These are phyloP conservation scores for Antrodiella citrinella DNA, from an alignment of 768 basidiomycete species.

Conservation along the genomic window DNA sequence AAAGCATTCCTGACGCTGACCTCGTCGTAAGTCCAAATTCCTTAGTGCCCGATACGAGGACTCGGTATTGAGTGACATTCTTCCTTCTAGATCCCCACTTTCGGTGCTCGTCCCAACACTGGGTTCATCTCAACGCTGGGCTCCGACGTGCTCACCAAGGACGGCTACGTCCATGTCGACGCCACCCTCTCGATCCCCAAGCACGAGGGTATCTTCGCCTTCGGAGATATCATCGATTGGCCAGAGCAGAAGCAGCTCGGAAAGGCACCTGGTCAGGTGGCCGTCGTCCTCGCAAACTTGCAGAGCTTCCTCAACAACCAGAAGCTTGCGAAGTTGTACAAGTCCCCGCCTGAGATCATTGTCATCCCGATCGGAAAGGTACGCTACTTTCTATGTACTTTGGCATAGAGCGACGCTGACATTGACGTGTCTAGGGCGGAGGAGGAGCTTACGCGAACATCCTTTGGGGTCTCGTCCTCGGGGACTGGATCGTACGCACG, in stretches of 20 bases:
- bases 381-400: conserved; percentile 7
- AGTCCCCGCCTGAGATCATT: conserved; percentile 44
- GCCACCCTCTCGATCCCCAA: conserved; percentile 49
- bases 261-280: conserved; percentile 27
- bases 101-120: conserved; percentile 40
- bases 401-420: not conserved
- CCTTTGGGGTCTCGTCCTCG: conserved; percentile 23
- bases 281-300: conserved; percentile 42
- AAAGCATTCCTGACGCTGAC: conserved; percentile 39
- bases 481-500: conserved; percentile 17
- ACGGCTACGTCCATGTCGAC: conserved; percentile 40
- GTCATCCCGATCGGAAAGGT: conserved; percentile 50
- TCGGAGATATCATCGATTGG: conserved; percentile 59
- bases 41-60: not conserved
- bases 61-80: not conserved
- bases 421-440: no score
- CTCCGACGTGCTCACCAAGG: conserved; percentile 24
- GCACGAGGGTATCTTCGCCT: conserved; percentile 52
- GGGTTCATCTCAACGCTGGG: conserved; percentile 38
- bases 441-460: conserved; percentile 22
- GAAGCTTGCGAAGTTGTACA: conserved; percentile 32
- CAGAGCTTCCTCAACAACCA: conserved; percentile 33
- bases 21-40: conserved; percentile 39
- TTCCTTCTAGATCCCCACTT: conserved; percentile 17
- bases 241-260: conserved; percentile 52